phyloP scores from a whole-genome alignment of 768 basidiomycete genomes.

The Boletus huronensis region DNA sequence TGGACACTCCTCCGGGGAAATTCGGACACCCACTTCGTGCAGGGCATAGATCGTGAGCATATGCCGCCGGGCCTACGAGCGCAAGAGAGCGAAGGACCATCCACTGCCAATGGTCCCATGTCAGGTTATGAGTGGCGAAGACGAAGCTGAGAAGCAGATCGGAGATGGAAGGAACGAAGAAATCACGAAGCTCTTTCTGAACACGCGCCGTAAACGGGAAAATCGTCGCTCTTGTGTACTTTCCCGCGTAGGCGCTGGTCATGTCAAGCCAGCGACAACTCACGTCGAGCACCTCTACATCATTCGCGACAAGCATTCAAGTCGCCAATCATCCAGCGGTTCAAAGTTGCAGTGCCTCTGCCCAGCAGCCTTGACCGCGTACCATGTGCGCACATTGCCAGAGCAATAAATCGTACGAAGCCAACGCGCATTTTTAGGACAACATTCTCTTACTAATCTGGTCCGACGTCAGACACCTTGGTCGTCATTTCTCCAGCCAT shows the following conservation, averaged over 20 bases:
- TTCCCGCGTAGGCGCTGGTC: too few species aligned
- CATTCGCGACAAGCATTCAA: background rate
- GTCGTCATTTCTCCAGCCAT: background rate
- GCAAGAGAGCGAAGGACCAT: background rate
- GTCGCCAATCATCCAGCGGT: background rate
- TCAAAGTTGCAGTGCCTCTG: background rate
- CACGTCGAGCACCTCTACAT: background rate
- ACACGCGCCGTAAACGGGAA: slow-evolving; percentile 5
- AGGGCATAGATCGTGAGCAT: background rate
- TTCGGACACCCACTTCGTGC: background rate
- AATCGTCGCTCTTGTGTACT: background rate
- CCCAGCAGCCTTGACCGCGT: background rate
- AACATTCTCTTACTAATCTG: background rate
- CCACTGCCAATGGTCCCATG: slow-evolving; percentile 14
- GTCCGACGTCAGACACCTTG: background rate
- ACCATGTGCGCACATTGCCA: background rate
- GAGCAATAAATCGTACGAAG: background rate
- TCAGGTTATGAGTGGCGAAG: slow-evolving; percentile 11
- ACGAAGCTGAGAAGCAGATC: slow-evolving; percentile 25
- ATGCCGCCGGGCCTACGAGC: slow-evolving; percentile 4
- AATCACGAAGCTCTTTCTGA: background rate
- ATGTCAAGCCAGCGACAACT: background rate
- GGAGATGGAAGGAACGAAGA: slow-evolving; percentile 18
- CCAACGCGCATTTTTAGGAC: background rate
- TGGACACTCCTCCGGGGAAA: background rate